Evolutionary conservation across 768 basidiomycete species (phyloP), one percentile per base, ranked within the genome.

Genomic region (Pleurotus eryngii): DNA sequence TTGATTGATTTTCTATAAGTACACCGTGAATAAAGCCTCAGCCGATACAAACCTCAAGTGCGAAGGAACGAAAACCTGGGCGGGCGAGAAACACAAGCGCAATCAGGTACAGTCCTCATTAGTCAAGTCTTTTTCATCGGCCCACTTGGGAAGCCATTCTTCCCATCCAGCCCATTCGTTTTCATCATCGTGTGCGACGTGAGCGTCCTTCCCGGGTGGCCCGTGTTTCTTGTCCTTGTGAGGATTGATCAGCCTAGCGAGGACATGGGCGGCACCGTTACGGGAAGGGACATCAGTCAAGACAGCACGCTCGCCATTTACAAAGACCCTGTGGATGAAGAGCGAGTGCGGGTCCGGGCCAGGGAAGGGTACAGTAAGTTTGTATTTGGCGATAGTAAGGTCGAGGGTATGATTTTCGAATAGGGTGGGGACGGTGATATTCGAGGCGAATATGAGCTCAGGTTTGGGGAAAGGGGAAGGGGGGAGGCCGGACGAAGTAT

Each of bases 231-330:
- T 70, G 18, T n/a, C 20, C 27, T 54, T 54, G 9, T 9, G 11
- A 22, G 81, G 80, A 64, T 79, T 71, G 27, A 82, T 66, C 12
- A 83, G 50, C 54, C 63, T 64, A 46, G 70, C 63, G 46, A 83
- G 63, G 42, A 79, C 72, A 64, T 87, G 85, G 30, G 82, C 67
- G 20, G 79, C 86, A 30, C 84, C 86, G 61, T 87, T 86, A 27
- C 80, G 68, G 7, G 77, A 74, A 3, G 79, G 77, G 17, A 81
- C 67, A 61, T 87, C 85, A 30, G 74, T 67, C 6, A 75, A 59
- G 22, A 63, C 60, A 26, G 80, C 79, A 3, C 51, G 53, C 11
- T 66, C 69, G 12, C 74, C 71, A 45, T 82, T 77, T 46, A 76
- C 78, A 43, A 64, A 66, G 37, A 81, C 59, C 55, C 67, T 70